Evolutionary conservation across 2,329 filamentous ascomycete genomes (phyloP).

Genomic region (Waltergamsia citrina): DNA sequence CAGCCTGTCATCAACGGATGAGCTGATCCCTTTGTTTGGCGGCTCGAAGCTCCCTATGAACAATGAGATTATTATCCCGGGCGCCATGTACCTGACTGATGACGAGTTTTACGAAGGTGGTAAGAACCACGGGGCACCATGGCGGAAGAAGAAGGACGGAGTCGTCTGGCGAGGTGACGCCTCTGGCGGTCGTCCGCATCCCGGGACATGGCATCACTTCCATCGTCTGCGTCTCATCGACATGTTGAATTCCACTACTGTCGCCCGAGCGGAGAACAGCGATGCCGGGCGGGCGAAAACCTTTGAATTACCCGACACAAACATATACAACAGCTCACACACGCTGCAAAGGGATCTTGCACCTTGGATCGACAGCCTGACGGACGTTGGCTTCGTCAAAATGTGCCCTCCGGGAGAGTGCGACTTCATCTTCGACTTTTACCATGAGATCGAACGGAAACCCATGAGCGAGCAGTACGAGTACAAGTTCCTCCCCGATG

Average conservation of each 20-base stretch:
- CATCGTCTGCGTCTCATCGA: slow-evolving; percentile 63
- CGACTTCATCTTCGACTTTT: slow-evolving; percentile 26
- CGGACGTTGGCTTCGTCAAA: slow-evolving; percentile 34
- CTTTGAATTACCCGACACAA: slow-evolving; percentile 34
- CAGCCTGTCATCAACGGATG: slow-evolving; percentile 38
- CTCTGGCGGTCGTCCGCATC: slow-evolving; percentile 44
- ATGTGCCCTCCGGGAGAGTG: slow-evolving; percentile 28
- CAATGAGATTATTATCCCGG: slow-evolving; percentile 55
- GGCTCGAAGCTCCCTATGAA: slow-evolving; percentile 55
- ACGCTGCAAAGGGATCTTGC: slow-evolving; percentile 24
- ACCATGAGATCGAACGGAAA: slow-evolving; percentile 18
- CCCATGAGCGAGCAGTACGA: slow-evolving; percentile 38
- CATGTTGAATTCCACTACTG: slow-evolving; percentile 57
- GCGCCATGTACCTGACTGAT: slow-evolving; percentile 52
- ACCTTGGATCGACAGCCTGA: slow-evolving; percentile 27
- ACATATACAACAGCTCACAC: slow-evolving; percentile 31
- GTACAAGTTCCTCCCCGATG: slow-evolving; percentile 60
- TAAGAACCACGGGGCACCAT: slow-evolving; percentile 41
- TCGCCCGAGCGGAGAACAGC: slow-evolving; percentile 33
- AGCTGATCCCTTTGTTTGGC: slow-evolving; percentile 50
- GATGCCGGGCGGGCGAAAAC: slow-evolving; percentile 28
- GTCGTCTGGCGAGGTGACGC: slow-evolving; percentile 58
- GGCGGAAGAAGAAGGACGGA: slow-evolving; percentile 45
- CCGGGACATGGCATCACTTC: slow-evolving; percentile 56
- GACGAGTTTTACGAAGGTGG: slow-evolving; percentile 51